These are phyloP conservation scores for Hypomyces rosellus DNA, from an alignment of 2,329 filamentous ascomycete genomes.

Conservation along the genomic window DNA sequence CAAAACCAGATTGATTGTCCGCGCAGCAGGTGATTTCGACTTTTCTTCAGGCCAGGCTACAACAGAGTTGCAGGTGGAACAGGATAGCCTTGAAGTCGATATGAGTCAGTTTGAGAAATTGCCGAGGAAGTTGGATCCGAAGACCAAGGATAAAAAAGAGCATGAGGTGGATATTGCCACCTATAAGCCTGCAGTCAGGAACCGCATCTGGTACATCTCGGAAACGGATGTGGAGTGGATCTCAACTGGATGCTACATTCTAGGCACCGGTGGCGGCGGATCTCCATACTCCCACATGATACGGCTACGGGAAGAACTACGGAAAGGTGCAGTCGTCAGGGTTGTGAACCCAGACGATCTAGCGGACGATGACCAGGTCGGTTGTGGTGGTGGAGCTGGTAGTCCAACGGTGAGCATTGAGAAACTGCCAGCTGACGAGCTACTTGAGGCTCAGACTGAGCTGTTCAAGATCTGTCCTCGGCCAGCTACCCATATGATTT, in stretches of 20 bases:
- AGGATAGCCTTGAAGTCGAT: conserved; percentile 5
- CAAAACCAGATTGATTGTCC: conserved; percentile 51
- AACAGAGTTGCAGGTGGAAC: conserved; percentile 3
- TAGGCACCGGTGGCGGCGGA: conserved; percentile 56
- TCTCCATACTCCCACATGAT: conserved; percentile 47
- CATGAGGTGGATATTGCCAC: conserved; percentile 28
- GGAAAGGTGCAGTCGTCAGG: conserved; percentile 42
- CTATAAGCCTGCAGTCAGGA: conserved; percentile 44
- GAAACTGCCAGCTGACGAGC: conserved; percentile 52
- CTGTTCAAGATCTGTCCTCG: conserved; percentile 45
- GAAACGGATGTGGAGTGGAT: conserved; percentile 54
- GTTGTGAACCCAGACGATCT: conserved; percentile 47
- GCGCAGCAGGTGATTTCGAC: conserved; percentile 54
- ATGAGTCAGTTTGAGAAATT: conserved; percentile 19
- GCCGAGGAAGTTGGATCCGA: background rate
- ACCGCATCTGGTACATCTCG: conserved; percentile 50
- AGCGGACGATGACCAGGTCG: conserved; percentile 44
- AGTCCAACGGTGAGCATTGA: conserved; percentile 56
- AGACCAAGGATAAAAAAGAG: conserved; percentile 2
- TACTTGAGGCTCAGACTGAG: conserved; percentile 43
- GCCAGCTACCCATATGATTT: conserved; percentile 50
- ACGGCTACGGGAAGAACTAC: conserved; percentile 44
- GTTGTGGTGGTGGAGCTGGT: conserved; percentile 51
- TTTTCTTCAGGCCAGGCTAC: conserved; percentile 19
- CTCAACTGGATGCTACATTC: conserved; percentile 52